A percentile compares a stretch with the other conserved stretches of the same genome.
Evolutionary conservation across 345 rosid species (phyloP).

Genomic region (Gossypium ekmanianum): DNA sequence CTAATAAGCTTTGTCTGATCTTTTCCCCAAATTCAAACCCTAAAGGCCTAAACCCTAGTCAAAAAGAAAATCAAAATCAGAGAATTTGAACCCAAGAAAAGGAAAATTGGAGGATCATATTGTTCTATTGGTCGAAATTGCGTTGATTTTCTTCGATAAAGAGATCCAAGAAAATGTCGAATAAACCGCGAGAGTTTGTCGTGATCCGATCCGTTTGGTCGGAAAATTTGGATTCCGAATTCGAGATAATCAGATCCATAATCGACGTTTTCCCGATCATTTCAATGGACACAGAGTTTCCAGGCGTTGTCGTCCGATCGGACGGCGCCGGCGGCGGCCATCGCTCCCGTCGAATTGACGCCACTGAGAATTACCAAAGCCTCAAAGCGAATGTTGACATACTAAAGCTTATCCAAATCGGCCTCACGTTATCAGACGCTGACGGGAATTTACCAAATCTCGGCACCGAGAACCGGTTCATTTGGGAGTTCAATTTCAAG

Average conservation of each 20-base stretch:
- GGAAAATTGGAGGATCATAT: neutral
- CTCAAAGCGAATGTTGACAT: conserved; percentile 54
- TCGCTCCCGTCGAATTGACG: conserved; percentile 21
- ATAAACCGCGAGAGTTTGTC: conserved; percentile 19
- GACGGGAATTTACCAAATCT: conserved; percentile 57
- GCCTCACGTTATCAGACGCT: conserved; percentile 48
- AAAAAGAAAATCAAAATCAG: neutral
- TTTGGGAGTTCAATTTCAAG: conserved; percentile 69
- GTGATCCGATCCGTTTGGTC: conserved; percentile 52
- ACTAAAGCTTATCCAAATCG: conserved; percentile 57
- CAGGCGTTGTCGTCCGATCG: conserved; percentile 47
- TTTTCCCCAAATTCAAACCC: conserved; percentile 23
- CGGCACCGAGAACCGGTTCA: conserved; percentile 30
- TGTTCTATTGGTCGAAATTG: neutral
- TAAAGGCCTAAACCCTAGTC: conserved; percentile 24
- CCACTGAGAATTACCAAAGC: conserved; percentile 35
- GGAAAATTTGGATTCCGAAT: conserved; percentile 40
- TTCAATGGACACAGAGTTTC: conserved; percentile 75
- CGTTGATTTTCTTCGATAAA: neutral
- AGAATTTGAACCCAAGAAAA: neutral
- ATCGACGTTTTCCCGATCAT: conserved; percentile 36
- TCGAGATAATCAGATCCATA: conserved; percentile 35
- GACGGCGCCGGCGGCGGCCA: neutral
- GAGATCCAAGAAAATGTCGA: neutral
- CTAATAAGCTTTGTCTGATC: neutral